Base-by-base conservation (phyloP, 495 filamentous ascomycete genomes). In the Penicillium roqueforti region DNA sequence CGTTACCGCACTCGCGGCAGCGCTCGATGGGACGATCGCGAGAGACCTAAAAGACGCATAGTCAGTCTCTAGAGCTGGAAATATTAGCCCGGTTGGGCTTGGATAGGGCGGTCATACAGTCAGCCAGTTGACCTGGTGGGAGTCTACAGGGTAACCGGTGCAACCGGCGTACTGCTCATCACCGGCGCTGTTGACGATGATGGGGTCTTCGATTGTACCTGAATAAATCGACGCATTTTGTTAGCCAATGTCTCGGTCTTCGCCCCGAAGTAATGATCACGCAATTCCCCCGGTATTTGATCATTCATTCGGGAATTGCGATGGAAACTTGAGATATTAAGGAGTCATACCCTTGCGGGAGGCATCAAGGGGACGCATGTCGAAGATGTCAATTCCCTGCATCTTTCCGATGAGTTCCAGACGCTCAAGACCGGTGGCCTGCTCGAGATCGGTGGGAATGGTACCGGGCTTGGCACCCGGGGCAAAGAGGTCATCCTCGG, bases 351-450 rank as follows among this genome's bases (percentile, higher is more conserved):
- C 91, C 78, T 83, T 84, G 55, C 93, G 83, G 60, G 87, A 92
- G 32, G 93, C 82, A 77, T 96, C 92, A 58, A 99, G 80, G 40
- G 93, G 95, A 74, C 84, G 87, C 92, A 96, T 96, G 74, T 99
- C 95, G 76, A 97, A 99, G 68, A 97, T 80, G 72, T 99, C 93
- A 57, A 99, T 80, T 60, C 93, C 90, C 79, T 97, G 88, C 87
- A 97, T 96, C 83, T 99, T 99, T 73, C 93, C 93, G 74, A 97
- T 78, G 63, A 99, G 92, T 74, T 99, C 93, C 64, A 99, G 83
- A 76, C 93, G 92, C 80, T 99, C 93, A 47, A 99, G 80, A 83
- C 93, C 93, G 58, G 93, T 97, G 40, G 92, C 77, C 72, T 99
- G 93, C 65, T 96, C 88, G 68, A 92, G 68, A 73, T 99, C 93